Evolutionary conservation across 805 yeast species (phyloP).

Genomic region (Wickerhamiella slavikovae): DNA sequence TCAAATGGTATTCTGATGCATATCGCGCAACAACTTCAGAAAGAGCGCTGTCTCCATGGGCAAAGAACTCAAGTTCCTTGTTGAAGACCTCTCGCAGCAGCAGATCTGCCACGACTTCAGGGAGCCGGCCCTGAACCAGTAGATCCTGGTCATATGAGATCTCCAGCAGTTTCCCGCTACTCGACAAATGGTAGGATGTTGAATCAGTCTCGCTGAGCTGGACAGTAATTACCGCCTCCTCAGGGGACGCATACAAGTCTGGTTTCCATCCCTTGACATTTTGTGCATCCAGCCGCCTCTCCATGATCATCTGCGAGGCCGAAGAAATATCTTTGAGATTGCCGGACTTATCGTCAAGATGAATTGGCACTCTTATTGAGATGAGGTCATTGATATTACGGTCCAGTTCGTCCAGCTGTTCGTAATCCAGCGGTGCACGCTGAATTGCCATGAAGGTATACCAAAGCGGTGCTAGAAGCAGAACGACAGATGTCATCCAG

Average conservation of each 20-base stretch:
- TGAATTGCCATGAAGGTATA: conserved; percentile 36
- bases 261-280: conserved; percentile 10
- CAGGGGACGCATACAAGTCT: conserved; percentile 7
- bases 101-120: conserved; percentile 37
- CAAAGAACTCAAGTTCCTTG: conserved; percentile 21
- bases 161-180: conserved; percentile 21
- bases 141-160: conserved; percentile 24
- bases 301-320: conserved; percentile 30
- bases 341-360: conserved; percentile 22
- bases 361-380: conserved; percentile 13
- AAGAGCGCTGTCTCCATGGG: conserved; percentile 6
- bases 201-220: conserved; percentile 20
- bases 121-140: conserved; percentile 37
- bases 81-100: conserved; percentile 26
- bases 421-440: conserved; percentile 38
- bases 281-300: conserved; percentile 16
- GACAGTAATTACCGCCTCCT: conserved; percentile 21
- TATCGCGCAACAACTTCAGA: conserved; percentile 28
- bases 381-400: conserved; percentile 13
- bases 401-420: conserved; percentile 20
- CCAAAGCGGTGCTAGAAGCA: conserved; percentile 31
- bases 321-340: conserved; percentile 45
- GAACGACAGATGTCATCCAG: too few relatives aligned
- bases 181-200: conserved; percentile 24
- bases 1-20: conserved; percentile 51